Evolutionary conservation across 2,329 filamentous ascomycete species (phyloP).

Genomic region (Endoconidiophora laricicola): DNA sequence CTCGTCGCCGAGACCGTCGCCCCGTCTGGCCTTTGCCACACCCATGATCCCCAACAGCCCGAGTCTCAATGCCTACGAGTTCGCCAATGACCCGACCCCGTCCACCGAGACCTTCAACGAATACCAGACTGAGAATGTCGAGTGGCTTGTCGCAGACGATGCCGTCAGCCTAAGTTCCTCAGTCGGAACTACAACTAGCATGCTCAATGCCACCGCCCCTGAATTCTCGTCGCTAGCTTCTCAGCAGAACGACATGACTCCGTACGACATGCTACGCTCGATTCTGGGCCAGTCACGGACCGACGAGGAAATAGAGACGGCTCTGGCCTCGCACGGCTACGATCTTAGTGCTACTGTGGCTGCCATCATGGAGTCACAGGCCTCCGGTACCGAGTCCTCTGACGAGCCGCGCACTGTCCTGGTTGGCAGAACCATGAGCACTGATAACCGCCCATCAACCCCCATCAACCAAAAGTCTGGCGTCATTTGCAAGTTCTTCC

Average conservation of each 20-base stretch:
- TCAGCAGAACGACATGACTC: conserved; percentile 79
- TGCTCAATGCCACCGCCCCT: conserved; percentile 62
- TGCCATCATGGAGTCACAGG: conserved; percentile 58
- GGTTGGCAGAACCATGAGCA: conserved; percentile 78
- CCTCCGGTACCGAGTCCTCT: conserved; percentile 21
- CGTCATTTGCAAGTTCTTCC: conserved; percentile 92
- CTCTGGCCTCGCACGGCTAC: conserved; percentile 75
- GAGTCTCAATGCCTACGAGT: conserved; percentile 86
- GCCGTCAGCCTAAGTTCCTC: conserved; percentile 66
- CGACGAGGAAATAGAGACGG: conserved; percentile 89
- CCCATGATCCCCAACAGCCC: conserved; percentile 88
- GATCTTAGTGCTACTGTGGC: conserved; percentile 86
- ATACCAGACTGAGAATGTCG: conserved; percentile 83
- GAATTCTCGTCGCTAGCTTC: conserved; percentile 47
- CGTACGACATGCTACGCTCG: conserved; percentile 92
- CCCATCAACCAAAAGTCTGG: conserved; percentile 66
- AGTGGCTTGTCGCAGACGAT: conserved; percentile 90
- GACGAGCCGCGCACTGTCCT: conserved; percentile 51
- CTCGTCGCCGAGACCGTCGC: conserved; percentile 82
- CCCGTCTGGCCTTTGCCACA: conserved; percentile 74
- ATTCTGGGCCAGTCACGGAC: conserved; percentile 78
- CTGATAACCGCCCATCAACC: conserved; percentile 57
- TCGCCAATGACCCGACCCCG: conserved; percentile 64
- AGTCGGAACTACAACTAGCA: conserved; percentile 44
- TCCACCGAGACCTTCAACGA: conserved; percentile 79